Base-by-base conservation (phyloP, 2,329 filamentous ascomycete species). In the Beauveria rudraprayagi region DNA sequence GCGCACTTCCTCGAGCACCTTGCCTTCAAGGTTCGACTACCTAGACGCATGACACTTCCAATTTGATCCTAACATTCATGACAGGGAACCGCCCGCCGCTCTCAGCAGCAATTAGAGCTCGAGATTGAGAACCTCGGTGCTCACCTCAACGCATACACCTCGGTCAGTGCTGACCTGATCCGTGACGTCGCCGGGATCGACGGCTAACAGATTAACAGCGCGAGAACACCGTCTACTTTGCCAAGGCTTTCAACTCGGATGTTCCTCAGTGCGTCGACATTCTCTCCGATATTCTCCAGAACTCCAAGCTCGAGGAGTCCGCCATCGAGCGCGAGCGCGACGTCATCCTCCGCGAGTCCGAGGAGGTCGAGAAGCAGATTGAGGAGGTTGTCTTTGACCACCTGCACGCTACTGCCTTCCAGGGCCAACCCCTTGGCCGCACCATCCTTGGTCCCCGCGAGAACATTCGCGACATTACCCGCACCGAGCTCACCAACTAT, bases 51-150 rank as follows among this genome's bases (percentile, higher is more conserved):
- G 6, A 34, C 14, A 28, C 30, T 26, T 1, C 40, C 47, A 61
- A 48, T 53, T 10, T 16, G 14, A 4, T n/a, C 47, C 58, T 53
- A 62, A 56, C 43, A 40, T 51, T 24, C 1, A 9, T 28, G 6
- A 52, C 60, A 92, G 92, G 94, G 94, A 70, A 99, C 94, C 69
- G 84, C 89, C 78, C 96, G 90, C 82, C 87, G 94, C 78, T 92
- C 90, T 67, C 94, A 99, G 80, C 90, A 95, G 76, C 94, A 99
- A 81, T 84, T 99, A 75, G 94, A 99, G 83, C 88, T 99, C 67
- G 94, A 99, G 83, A 97, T 99, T 74, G 94, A 99, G 85, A 99
- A 99, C 82, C 97, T 99, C 91, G 94, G 94, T 76, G 94, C 91
- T 67, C 94, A 99, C 82, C 85, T 99, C 71, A 99, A 99, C 80